Percentiles rank a stretch among this genome's conserved stretches.
These are phyloP conservation scores for Kodamaea sp. DNA, from an alignment of 1,139 yeast genomes.

Conservation along the genomic window DNA sequence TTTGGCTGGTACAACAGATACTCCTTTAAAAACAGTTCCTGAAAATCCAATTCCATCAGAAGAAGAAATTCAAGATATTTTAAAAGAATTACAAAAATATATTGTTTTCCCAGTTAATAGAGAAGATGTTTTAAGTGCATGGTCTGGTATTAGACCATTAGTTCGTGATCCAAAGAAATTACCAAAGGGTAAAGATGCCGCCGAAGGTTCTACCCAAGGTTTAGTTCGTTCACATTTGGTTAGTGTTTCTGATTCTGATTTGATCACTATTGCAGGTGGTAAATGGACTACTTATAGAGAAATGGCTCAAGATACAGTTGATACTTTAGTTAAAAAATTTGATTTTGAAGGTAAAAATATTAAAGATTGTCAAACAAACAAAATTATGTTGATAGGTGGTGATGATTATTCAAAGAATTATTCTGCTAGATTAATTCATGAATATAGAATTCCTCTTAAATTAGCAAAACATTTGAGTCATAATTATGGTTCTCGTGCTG, in stretches of 20 bases:
- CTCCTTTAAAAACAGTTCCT: conserved; percentile 71
- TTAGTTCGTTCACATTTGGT: conserved; percentile 88
- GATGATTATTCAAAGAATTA: conserved; percentile 62
- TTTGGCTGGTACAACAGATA: conserved; percentile 94
- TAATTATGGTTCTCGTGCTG: conserved; percentile 89
- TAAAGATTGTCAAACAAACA: conserved; percentile 62
- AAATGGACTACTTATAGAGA: conserved; percentile 98
- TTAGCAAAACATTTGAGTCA: conserved; percentile 80
- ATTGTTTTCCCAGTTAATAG: conserved; percentile 84
- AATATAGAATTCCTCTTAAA: conserved; percentile 66
- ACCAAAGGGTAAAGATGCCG: conserved; percentile 44
- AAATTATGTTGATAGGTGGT: conserved; percentile 71
- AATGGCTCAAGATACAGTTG: conserved; percentile 94
- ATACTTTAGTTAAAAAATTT: conserved; percentile 59
- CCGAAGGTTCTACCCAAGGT: conserved; percentile 61
- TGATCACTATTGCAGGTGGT: conserved; percentile 92
- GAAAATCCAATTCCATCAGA: conserved; percentile 84
- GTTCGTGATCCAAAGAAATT: conserved; percentile 78
- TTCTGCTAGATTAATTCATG: conserved; percentile 78
- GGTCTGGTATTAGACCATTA: conserved; percentile 96
- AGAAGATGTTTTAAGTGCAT: conserved; percentile 89
- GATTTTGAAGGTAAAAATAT: conserved; percentile 35
- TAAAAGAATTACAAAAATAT: conserved; percentile 85
- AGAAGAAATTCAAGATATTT: conserved; percentile 84
- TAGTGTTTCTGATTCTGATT: conserved; percentile 65